A percentile compares a stretch with the other conserved stretches of the same genome.
Evolutionary conservation across 805 yeast species (phyloP).

Genomic region (Kluyveromyces lactis): DNA sequence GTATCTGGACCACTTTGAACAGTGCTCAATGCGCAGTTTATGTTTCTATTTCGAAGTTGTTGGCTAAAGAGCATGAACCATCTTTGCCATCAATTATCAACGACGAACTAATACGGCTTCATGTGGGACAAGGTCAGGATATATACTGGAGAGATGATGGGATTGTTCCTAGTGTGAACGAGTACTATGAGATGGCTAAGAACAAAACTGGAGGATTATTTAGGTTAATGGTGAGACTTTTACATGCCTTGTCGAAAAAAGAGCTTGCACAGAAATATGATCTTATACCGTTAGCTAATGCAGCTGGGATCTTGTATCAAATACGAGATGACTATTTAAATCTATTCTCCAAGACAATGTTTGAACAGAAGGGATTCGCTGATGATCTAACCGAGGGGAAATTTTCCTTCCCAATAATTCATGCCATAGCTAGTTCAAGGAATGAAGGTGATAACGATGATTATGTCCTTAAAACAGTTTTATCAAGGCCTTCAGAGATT

Average conservation of each 20-base stretch:
- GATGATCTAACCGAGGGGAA: slow-evolving; percentile 91
- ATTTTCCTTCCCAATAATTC: slow-evolving; percentile 77
- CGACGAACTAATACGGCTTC: slow-evolving; percentile 73
- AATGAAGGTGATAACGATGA: slow-evolving; percentile 28
- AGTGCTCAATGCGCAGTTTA: slow-evolving; percentile 80
- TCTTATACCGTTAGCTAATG: slow-evolving; percentile 56
- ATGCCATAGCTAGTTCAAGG: slow-evolving; percentile 34
- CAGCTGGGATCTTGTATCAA: slow-evolving; percentile 79
- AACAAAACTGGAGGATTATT: slow-evolving; percentile 88
- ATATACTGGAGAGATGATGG: slow-evolving; percentile 76
- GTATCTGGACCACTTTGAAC: slow-evolving; percentile 73
- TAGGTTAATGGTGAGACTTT: slow-evolving; percentile 59
- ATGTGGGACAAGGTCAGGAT: slow-evolving; percentile 86
- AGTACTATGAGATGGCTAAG: slow-evolving; percentile 74
- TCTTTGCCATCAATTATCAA: slow-evolving; percentile 35
- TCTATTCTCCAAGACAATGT: slow-evolving; percentile 37
- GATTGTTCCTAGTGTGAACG: slow-evolving; percentile 47
- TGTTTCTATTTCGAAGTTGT: slow-evolving; percentile 48
- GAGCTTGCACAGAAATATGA: slow-evolving; percentile 1
- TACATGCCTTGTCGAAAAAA: slow-evolving; percentile 33
- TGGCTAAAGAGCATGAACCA: slow-evolving; percentile 21
- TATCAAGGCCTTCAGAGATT: slow-evolving; percentile 42
- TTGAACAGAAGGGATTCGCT: slow-evolving; percentile 65
- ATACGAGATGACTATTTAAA: slow-evolving; percentile 79
- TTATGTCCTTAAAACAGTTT: slow-evolving; percentile 40